Evolutionary conservation across 108 stramenopile genomes (phyloP), one percentile per base, ranked within the genome.

Genomic region (Nitzschia sp.): DNA sequence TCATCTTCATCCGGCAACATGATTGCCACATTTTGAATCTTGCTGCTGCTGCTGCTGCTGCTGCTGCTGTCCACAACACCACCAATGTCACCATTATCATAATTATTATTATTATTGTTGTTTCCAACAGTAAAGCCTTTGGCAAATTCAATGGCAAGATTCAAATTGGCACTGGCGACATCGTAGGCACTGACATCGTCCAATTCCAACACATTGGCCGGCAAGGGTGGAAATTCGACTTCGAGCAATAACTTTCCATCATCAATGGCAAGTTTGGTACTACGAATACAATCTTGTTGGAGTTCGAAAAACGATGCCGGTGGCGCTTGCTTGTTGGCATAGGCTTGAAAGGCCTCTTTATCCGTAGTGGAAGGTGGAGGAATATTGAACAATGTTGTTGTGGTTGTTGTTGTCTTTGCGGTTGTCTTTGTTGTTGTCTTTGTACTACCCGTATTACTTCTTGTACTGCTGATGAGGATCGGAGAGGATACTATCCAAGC

Each of bases 151-250:
- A 89, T 33, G 6, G 95, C 95, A 50, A 97, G 79, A n/a, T 89
- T 84, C 58, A 96, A 79, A 75, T 97, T 98, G 22, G 97, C 95
- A 58, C 82, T 68, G 26, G 92, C 91, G 1, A 98, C 91, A 75
- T 96, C 96, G 72, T 96, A 91, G 11, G 97, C 95, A 29, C 72
- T 77, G 30, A 95, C 94, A 75, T 92, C 91, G 63, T 94, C 89
- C 87, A 96, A 89, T 73, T 96, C 95, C 33, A 96, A 68, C 0
- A 94, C 93, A 45, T 80, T 79, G 27, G 89, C 90, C 0, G 96
- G 94, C n/a, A 96, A 78, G 1, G 96, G 96, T 11, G 91, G 91
- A 70, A 89, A 95, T 68, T 97, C 97, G 25, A 97, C 77, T 72
- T 97, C 97, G 31, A 97, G 47, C n/a, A 97, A 64, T 34, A 77